Evolutionary conservation across 257 asterid species (phyloP).

Genomic region (Ligustrum vulgare): DNA sequence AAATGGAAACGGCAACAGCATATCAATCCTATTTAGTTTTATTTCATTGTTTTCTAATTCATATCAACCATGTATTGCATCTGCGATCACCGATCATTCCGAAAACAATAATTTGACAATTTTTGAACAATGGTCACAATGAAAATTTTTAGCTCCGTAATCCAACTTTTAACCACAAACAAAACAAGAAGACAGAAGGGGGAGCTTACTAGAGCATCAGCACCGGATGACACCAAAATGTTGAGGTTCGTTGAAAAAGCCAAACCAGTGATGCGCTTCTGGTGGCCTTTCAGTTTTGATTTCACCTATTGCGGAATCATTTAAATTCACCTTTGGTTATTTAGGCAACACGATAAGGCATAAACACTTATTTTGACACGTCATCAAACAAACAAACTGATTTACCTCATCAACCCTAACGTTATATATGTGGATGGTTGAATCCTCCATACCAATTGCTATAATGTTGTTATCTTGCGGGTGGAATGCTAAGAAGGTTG

Average conservation of each 20-base stretch:
- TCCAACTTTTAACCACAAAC: neutral
- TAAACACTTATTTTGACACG: neutral
- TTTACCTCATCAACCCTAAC: constrained; percentile 95
- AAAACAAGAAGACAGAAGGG: constrained; percentile 10
- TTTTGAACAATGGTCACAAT: neutral
- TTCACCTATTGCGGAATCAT: constrained; percentile 50
- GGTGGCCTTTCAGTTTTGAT: constrained; percentile 83
- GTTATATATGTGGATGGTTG: constrained; percentile 93
- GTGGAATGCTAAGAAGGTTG: constrained; percentile 93
- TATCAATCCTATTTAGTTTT: neutral
- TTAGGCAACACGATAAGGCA: neutral
- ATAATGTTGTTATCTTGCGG: constrained; percentile 94
- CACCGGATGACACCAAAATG: constrained; percentile 91
- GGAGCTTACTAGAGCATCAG: constrained; percentile 82
- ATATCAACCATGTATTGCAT: neutral
- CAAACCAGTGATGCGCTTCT: constrained; percentile 86
- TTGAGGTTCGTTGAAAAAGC: constrained; percentile 83
- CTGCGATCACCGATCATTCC: neutral
- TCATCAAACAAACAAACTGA: constrained; percentile 10
- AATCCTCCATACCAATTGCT: constrained; percentile 98
- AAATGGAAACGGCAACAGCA: neutral
- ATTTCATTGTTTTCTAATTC: neutral
- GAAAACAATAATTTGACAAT: constrained; percentile 5
- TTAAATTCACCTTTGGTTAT: constrained; percentile 15
- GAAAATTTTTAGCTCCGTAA: neutral